phyloP scores from a whole-genome alignment of 1,284 basidiomycete species.

The Omphalotus olearius region DNA sequence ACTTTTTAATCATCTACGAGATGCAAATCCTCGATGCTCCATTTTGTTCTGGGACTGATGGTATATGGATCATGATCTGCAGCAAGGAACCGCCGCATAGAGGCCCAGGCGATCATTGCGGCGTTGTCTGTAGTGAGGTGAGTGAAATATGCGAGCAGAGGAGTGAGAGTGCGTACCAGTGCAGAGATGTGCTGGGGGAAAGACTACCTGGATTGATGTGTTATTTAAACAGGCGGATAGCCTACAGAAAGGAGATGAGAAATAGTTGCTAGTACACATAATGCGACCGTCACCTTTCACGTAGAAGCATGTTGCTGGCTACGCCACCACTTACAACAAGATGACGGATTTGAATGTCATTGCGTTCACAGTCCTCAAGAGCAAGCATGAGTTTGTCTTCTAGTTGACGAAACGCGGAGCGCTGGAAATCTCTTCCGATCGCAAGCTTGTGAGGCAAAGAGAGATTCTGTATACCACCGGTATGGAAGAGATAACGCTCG shows the following conservation, averaged over 20 bases:
- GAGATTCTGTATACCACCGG: slow-evolving; percentile 33
- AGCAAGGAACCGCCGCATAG: slow-evolving; percentile 74
- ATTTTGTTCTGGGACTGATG: slow-evolving; percentile 55
- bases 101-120: slow-evolving; percentile 92
- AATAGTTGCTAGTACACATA: background rate
- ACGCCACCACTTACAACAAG: slow-evolving; percentile 89
- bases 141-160: background rate
- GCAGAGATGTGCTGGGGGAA: slow-evolving; percentile 75
- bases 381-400: slow-evolving; percentile 69
- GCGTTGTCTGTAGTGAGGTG: slow-evolving; percentile 76
- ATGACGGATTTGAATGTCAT: slow-evolving; percentile 40
- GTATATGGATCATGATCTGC: slow-evolving; percentile 63
- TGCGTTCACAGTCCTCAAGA: slow-evolving; percentile 41
- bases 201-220: slow-evolving; percentile 40
- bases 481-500: slow-evolving; percentile 43
- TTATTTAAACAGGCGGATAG: slow-evolving; percentile 36
- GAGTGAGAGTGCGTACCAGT: slow-evolving; percentile 53
- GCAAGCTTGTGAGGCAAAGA: slow-evolving; percentile 33
- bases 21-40: slow-evolving; percentile 62
- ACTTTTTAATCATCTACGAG: too few species aligned
- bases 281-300: slow-evolving; percentile 45
- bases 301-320: slow-evolving; percentile 75
- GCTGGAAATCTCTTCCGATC: slow-evolving; percentile 72
- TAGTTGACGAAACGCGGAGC: slow-evolving; percentile 67
- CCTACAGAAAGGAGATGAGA: slow-evolving; percentile 27